Percentiles rank a stretch among this genome's conserved stretches.
Evolutionary conservation across 257 asterid genomes (phyloP).

Genomic region (Fraxinus excelsior): DNA sequence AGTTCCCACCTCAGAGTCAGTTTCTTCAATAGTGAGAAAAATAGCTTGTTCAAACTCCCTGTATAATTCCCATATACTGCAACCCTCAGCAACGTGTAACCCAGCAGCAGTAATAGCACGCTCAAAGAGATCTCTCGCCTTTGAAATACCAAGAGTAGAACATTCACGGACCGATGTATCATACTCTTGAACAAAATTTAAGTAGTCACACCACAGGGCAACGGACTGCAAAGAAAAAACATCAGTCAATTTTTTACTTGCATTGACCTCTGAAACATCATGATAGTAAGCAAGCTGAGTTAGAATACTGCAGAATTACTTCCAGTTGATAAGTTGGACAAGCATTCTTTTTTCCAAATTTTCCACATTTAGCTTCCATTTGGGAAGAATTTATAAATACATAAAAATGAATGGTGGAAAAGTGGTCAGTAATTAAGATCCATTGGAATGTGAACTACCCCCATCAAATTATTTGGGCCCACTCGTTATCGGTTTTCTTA

Average conservation of each 20-base stretch:
- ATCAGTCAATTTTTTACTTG: conserved; percentile 19
- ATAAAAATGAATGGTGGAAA: too few relatives aligned
- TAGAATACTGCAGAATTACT: conserved; percentile 13
- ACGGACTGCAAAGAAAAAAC: conserved; percentile 69
- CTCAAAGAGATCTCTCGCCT: conserved; percentile 81
- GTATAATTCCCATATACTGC: conserved; percentile 81
- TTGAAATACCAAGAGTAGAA: conserved; percentile 66
- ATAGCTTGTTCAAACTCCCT: conserved; percentile 83
- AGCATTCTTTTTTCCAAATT: neutral
- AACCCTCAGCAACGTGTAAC: conserved; percentile 82
- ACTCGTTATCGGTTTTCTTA: too few relatives aligned
- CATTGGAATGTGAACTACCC: too few relatives aligned
- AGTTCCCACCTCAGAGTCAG: conserved; percentile 56
- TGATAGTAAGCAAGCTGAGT: conserved; percentile 18
- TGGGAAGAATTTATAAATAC: too few relatives aligned
- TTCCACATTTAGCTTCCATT: neutral
- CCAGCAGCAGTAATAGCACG: conserved; percentile 91
- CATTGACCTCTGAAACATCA: conserved; percentile 19
- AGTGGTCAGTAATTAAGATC: too few relatives aligned
- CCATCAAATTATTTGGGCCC: too few relatives aligned
- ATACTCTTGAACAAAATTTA: conserved; percentile 73
- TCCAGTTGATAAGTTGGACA: conserved; percentile 1
- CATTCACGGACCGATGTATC: conserved; percentile 60
- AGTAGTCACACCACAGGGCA: conserved; percentile 86
- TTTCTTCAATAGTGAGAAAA: conserved; percentile 55